Base-by-base conservation (phyloP, 2,329 filamentous ascomycete species). In the Plenodomus biglobosus region DNA sequence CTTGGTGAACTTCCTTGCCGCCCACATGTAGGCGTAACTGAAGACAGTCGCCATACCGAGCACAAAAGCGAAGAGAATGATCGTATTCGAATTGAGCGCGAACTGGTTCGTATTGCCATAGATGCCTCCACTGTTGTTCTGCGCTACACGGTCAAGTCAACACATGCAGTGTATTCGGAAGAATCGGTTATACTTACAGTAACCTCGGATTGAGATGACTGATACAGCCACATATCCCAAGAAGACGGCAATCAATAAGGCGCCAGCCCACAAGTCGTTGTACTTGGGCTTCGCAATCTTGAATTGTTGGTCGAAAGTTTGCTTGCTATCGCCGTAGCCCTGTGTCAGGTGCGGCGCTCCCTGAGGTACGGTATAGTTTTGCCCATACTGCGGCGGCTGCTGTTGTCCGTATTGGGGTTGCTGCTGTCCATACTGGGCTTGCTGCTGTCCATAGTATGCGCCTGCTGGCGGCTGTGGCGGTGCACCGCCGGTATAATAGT, bases 231-330 rank as follows among this genome's bases (percentile, higher is more conserved):
- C 80, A 63, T 88, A 96, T 13, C 90, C 91, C 2, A 80, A 73
- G 65, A 87, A 86, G 19, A 87, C 85, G 16, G 82, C 72, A 32
- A 94, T 78, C 59, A 95, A 82, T 65, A 96, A 75, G 35, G 95
- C 75, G 3, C 87, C 91, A 3, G 92, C 92, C 92, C 92, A 96
- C 20, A 88, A 68, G 69, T 97, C 92, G 64, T 96, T 90, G 75
- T 81, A 96, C 71, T 92, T 95, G n/a, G 90, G 90, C 55, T 78
- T 85, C 42, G 89, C 82, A 43, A 96, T 73, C 72, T 86, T 86
- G 78, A 97, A 96, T 1, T 85, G 83, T 65, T 96, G 82, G 17
- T 92, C 84, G 67, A 95, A 96, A 15, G 67, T 75, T 38, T 75
- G 72, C 10, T 61, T 61, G 67, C 81, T 80, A 54, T 76, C 74